These are phyloP conservation scores for Torulaspora franciscae DNA, from an alignment of 805 yeast genomes.

Conservation along the genomic window DNA sequence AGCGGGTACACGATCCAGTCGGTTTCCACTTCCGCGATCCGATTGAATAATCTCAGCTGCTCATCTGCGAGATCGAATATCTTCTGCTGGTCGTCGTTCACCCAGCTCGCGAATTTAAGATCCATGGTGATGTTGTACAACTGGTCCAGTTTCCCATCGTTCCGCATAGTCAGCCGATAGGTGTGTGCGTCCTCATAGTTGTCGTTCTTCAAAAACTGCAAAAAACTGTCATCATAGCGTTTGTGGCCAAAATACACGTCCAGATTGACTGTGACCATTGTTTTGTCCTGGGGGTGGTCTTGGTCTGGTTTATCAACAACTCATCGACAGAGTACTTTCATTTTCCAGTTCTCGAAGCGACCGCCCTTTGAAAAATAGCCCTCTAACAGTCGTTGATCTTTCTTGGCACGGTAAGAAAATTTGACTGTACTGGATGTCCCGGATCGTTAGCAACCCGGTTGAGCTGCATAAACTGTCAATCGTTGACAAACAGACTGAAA, in stretches of 20 bases:
- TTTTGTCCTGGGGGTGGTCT: neutral
- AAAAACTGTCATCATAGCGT: conserved; percentile 14
- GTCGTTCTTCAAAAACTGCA: conserved; percentile 15
- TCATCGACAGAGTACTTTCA: neutral
- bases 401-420: too few relatives aligned
- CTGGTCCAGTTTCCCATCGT: conserved; percentile 13
- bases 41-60: conserved; percentile 43
- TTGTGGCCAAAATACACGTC: conserved; percentile 15
- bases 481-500: conserved; percentile 19
- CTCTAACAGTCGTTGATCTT: neutral
- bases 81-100: conserved; percentile 2
- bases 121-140: conserved; percentile 18
- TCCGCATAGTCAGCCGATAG: conserved; percentile 5
- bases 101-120: conserved; percentile 7
- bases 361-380: neutral
- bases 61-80: conserved; percentile 28
- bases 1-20: conserved; percentile 43
- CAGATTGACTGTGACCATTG: conserved; percentile 6
- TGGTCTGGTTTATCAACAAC: neutral
- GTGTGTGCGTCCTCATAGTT: conserved; percentile 6
- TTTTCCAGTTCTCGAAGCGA: neutral
- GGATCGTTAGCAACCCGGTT: conserved; percentile 22
- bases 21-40: conserved; percentile 50
- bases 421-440: neutral
- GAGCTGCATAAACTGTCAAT: conserved; percentile 26